phyloP scores from a whole-genome alignment of 306 rosid genomes.

The Neltuma alba region DNA sequence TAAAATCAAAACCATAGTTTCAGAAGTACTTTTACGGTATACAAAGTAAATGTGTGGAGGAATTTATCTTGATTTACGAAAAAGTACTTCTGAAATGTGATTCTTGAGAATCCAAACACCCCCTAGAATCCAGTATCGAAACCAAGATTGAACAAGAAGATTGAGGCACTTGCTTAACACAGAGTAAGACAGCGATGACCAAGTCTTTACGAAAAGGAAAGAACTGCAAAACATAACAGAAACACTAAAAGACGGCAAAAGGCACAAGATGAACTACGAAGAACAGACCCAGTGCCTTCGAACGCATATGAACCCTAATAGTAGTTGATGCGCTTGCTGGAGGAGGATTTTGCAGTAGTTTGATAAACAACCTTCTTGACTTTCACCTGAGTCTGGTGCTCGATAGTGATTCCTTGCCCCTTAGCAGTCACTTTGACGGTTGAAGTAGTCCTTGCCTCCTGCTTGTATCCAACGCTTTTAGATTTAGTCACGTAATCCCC shows the following conservation, averaged over 20 bases:
- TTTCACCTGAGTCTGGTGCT: conserved; percentile 3
- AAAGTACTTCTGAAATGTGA: no score
- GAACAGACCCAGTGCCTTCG: not conserved
- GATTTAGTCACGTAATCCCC: not conserved
- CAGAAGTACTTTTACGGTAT: no score
- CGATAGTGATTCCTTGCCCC: not conserved
- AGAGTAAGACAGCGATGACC: not conserved
- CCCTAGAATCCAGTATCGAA: not conserved
- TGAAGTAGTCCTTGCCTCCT: not conserved
- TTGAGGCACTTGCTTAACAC: not conserved
- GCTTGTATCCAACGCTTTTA: not conserved
- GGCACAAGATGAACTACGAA: not conserved
- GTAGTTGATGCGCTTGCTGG: not conserved
- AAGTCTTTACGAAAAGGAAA: not conserved
- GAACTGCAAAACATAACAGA: not conserved
- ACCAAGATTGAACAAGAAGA: not conserved
- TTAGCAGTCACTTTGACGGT: not conserved
- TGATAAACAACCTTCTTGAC: not conserved
- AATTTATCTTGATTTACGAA: no score
- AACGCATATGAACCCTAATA: not conserved
- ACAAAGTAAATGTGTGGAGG: no score
- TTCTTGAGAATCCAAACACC: no score
- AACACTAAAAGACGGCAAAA: not conserved
- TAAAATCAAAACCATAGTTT: no score
- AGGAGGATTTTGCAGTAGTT: not conserved